phyloP scores from a whole-genome alignment of 2,329 filamentous ascomycete species.

The Hypomyces perniciosus region DNA sequence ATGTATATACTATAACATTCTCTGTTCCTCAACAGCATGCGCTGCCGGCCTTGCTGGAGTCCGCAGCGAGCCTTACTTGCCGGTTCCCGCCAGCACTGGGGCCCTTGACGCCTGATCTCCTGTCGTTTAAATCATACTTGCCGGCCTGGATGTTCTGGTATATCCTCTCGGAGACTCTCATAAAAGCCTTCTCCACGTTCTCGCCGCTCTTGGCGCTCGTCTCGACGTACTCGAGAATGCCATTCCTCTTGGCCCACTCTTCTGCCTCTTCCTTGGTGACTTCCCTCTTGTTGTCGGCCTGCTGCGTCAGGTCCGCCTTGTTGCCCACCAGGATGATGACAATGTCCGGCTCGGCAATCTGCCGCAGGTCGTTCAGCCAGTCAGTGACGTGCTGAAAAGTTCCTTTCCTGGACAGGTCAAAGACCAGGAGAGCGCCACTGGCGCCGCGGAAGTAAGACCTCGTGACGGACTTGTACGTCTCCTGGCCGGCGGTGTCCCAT shows the following conservation, averaged over 20 bases:
- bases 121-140: slow-evolving; percentile 88
- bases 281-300: slow-evolving; percentile 60
- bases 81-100: slow-evolving; percentile 44
- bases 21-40: slow-evolving; percentile 42
- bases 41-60: slow-evolving; percentile 32
- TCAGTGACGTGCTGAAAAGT: slow-evolving; percentile 86
- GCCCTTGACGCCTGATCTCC: slow-evolving; percentile 85
- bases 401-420: slow-evolving; percentile 79
- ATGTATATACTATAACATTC: neutral
- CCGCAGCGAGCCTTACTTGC: slow-evolving; percentile 40
- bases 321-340: slow-evolving; percentile 94
- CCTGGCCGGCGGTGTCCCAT: slow-evolving; percentile 95
- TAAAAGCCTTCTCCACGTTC: slow-evolving; percentile 87
- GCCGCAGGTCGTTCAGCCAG: slow-evolving; percentile 89
- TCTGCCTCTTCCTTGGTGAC: slow-evolving; percentile 79
- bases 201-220: slow-evolving; percentile 94
- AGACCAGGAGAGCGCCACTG: slow-evolving; percentile 72
- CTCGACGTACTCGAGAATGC: slow-evolving; percentile 89
- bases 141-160: slow-evolving; percentile 95
- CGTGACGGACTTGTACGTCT: slow-evolving; percentile 96
- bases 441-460: slow-evolving; percentile 86
- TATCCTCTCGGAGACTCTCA: slow-evolving; percentile 90
- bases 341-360: slow-evolving; percentile 93
- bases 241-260: slow-evolving; percentile 81
- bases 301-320: slow-evolving; percentile 73